Evolutionary conservation across 2,329 filamentous ascomycete species (phyloP), one percentile per base, ranked within the genome.

Genomic region (Pyrenophora graminea): DNA sequence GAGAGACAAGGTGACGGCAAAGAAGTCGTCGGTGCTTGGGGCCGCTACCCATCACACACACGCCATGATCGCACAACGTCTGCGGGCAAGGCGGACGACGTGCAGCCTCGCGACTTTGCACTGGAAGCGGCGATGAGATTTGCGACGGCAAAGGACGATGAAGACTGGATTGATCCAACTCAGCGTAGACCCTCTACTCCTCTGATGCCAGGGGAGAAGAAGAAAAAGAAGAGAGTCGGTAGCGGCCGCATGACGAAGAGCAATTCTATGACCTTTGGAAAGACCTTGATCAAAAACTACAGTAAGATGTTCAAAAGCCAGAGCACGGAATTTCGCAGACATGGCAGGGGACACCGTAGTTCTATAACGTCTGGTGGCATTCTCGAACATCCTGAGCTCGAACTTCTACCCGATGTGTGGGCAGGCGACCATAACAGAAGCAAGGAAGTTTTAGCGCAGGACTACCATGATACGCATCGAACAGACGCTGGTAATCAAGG

Each of bases 241-340:
- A 86, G 85, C 54, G 79, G 82, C 48, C 85, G 90, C 58, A 85
- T 85, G 33, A 80, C 89, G 18, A 89, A 88, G 75, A 75, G 72
- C 40, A 67, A 68, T 23, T 76, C 74, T 1, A 72, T 76, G 65
- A 76, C 69, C 0, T 75, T 78, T 48, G 69, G 73, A 5, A 72
- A 70, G 13, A 63, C 56, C 1, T 69, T 79, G 18, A 53, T 76
- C 23, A 74, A 72, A 38, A 78, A 79, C 47, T 80, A 80, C 52
- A 66, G 70, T 2, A 74, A 68, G 17, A 63, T 79, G 6, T 77
- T 80, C 60, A 70, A 69, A 43, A 69, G 66, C 38, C 71, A 73
- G 33, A 77, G 59, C 59, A 66, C 59, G 23, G 74, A 67, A 50
- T 76, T 69, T 53, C 67, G 64, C 43, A 65, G 60, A 31, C 66